phyloP scores from a whole-genome alignment of 2,329 filamentous ascomycete species.

The Aspergillus sp. region DNA sequence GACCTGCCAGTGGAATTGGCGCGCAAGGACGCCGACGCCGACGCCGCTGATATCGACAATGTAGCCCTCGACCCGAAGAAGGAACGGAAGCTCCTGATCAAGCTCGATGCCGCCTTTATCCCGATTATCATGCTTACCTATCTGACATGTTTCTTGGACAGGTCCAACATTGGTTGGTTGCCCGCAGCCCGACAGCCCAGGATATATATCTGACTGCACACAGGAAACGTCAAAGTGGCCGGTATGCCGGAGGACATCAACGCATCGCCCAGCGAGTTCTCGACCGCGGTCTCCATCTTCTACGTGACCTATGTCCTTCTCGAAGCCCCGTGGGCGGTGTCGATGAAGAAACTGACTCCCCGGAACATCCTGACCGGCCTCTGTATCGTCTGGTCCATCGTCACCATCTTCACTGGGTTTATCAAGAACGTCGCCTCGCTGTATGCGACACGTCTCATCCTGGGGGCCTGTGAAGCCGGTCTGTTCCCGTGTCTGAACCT shows the following conservation, averaged over 20 bases:
- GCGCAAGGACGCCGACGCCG: slow-evolving; percentile 5
- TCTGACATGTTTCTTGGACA: slow-evolving; percentile 47
- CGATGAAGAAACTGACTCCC: slow-evolving; percentile 41
- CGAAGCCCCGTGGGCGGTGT: slow-evolving; percentile 39
- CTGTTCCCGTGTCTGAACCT: slow-evolving; percentile 34
- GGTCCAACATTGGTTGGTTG: slow-evolving; percentile 41
- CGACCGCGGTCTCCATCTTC: slow-evolving; percentile 43
- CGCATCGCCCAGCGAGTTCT: slow-evolving; percentile 34
- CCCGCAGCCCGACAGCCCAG: neutral
- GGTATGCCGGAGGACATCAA: slow-evolving; percentile 40
- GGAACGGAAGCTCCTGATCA: slow-evolving; percentile 39
- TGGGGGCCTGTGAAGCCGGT: slow-evolving; percentile 30
- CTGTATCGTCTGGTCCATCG: slow-evolving; percentile 40
- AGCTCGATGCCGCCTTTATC: slow-evolving; percentile 41
- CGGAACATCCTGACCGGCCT: slow-evolving; percentile 32
- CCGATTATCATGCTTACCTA: slow-evolving; percentile 50
- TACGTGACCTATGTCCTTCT: slow-evolving; percentile 44
- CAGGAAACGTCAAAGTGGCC: slow-evolving; percentile 41
- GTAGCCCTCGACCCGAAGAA: slow-evolving; percentile 34
- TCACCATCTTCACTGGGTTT: slow-evolving; percentile 42
- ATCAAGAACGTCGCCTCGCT: slow-evolving; percentile 33
- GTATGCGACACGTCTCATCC: slow-evolving; percentile 32
- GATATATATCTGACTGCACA: neutral
- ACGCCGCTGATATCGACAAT: slow-evolving; percentile 12
- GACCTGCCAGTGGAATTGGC: slow-evolving; percentile 2